These are phyloP conservation scores for Marsdenia floribunda DNA, from an alignment of 257 asterid species.

Conservation along the genomic window DNA sequence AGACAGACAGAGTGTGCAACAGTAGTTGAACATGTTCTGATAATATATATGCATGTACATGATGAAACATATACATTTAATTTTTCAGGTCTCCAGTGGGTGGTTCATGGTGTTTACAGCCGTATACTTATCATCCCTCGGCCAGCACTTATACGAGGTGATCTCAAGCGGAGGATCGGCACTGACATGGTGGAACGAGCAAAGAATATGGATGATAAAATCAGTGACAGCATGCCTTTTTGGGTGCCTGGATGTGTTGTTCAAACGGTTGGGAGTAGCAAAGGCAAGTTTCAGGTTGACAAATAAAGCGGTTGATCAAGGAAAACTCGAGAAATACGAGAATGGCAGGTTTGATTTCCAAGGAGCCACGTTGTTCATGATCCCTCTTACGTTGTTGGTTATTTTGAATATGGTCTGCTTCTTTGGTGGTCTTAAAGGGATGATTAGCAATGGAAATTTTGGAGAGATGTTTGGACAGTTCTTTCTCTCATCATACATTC, in stretches of 20 bases:
- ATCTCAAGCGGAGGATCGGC: conserved; percentile 37
- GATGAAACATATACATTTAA: too few relatives aligned
- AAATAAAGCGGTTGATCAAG: conserved; percentile 56
- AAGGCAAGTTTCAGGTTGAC: conserved; percentile 55
- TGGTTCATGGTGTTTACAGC: conserved; percentile 37
- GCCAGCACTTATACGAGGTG: conserved; percentile 51
- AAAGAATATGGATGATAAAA: conserved; percentile 61
- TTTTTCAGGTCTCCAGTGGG: conserved; percentile 44
- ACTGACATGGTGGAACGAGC: conserved; percentile 45
- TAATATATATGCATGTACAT: too few relatives aligned
- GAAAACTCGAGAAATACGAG: conserved; percentile 50
- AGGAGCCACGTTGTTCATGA: conserved; percentile 62
- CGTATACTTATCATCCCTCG: conserved; percentile 42
- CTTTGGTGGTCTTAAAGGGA: conserved; percentile 42
- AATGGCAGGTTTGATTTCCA: conserved; percentile 56
- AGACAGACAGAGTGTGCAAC: too few relatives aligned
- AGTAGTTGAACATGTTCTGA: too few relatives aligned
- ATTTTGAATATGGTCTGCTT: conserved; percentile 54
- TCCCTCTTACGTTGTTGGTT: conserved; percentile 63
- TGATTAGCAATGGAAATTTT: conserved; percentile 31
- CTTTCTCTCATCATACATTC: conserved; percentile 42
- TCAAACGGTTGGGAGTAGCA: conserved; percentile 35
- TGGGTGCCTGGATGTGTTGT: conserved; percentile 37
- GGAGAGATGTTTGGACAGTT: conserved; percentile 73
- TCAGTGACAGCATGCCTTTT: conserved; percentile 42